Base-by-base conservation (phyloP, 768 basidiomycete genomes). In the Boletus vermiculosoides region DNA sequence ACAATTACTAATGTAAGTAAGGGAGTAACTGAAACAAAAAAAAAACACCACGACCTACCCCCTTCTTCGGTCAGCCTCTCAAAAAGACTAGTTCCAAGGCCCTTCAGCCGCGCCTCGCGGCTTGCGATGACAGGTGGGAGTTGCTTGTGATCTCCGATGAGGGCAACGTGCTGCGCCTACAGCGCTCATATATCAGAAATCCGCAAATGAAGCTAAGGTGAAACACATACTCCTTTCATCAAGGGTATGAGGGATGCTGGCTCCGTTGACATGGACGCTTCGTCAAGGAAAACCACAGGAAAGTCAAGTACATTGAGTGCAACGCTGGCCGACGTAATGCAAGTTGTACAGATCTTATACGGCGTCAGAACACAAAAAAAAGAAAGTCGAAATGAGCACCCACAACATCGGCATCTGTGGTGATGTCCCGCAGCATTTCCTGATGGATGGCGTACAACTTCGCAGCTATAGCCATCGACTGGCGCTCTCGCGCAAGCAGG, bases 141-240 rank as follows among this genome's bases (percentile, higher is more conserved):
- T 68, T 98, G 94, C 66, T 96, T 96, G 73, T 98, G 94, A 73
- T 98, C 94, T n/a, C 94, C 94, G 63, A 98, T 95, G 45, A 98
- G 82, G 1, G 92, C 84, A 33, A 92, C 78, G 64, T 97, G 94
- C 50, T 77, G 80, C 9, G 87, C 87, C 92, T 94, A 66, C 22
- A 47, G 44, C 57, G 59, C 51, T 57, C 47, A 60, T 60, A 57
- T 37, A 55, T 58, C 59, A 63, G 51, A 42, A 50, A 33, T 57
- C 51, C 25, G 34, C 33, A 37, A 18, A 31, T 30, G 60, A 49
- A 46, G 45, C 51, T 25, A 57, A 25, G n/a, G 23, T 57, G 56
- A 56, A 54, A 54, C 41, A 84, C 90, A 55, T 76, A 93, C 91
- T 11, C 94, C 94, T 82, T 91, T 94, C 89, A 93, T 96, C 42